Conservation (phyloP, 768 basidiomycete genomes). For the Tephrocybe sp. region DNA sequence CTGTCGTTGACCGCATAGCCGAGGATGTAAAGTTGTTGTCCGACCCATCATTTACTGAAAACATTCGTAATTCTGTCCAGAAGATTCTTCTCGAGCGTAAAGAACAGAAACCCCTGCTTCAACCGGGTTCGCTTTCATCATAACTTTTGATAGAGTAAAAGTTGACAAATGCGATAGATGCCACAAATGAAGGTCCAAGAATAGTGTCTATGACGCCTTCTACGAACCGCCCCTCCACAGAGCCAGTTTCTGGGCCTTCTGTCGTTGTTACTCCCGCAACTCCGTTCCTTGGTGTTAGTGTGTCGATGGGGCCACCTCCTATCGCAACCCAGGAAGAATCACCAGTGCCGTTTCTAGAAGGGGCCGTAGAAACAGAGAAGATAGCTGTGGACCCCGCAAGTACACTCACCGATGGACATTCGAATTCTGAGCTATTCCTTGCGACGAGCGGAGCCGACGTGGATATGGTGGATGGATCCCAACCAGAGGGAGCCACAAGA, state of each 20-base stretch:
- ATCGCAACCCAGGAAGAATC: conserved; percentile 9
- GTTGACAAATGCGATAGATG: conserved; percentile 18
- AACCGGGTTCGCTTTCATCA: conserved; percentile 16
- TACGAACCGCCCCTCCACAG: conserved; percentile 13
- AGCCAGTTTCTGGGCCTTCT: conserved; percentile 7
- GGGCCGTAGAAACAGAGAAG: conserved; percentile 14
- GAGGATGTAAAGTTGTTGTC: conserved; percentile 47
- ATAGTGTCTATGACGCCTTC: conserved; percentile 9
- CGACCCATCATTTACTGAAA: conserved; percentile 45
- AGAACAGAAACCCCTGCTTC: conserved; percentile 19
- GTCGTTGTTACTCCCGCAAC: conserved; percentile 10
- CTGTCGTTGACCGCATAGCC: conserved; percentile 64
- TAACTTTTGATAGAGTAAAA: conserved; percentile 6
- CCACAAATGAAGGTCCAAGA: conserved; percentile 13
- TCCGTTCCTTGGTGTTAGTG: conserved; percentile 1
- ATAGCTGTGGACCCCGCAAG: conserved; percentile 2
- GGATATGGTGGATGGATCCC: conserved; percentile 19
- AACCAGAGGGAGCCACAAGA: not conserved
- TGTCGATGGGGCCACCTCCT: conserved; percentile 15
- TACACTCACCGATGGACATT: no score
- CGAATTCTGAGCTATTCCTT: conserved; percentile 8
- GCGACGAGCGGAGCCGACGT: conserved; percentile 15
- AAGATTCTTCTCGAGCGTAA: conserved; percentile 46
- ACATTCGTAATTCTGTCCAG: conserved; percentile 41
- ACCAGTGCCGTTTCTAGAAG: conserved; percentile 9